Conservation (phyloP, 75 land plant genomes). For the Picea glauca region DNA sequence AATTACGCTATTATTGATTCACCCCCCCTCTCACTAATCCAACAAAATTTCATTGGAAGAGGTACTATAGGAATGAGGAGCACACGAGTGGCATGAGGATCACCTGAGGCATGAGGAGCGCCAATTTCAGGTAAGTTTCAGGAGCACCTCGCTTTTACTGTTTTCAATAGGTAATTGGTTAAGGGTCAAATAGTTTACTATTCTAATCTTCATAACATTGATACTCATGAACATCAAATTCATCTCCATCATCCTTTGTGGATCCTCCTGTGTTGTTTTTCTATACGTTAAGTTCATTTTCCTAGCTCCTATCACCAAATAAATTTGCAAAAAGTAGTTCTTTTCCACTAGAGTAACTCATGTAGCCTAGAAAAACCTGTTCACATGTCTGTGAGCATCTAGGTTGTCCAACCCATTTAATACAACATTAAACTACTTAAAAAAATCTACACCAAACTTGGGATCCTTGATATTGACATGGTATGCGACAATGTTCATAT, state of each 20-base stretch:
- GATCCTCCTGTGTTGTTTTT: constrained; percentile 39
- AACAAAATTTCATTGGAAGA: too few relatives aligned
- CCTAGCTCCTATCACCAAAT: constrained; percentile 92
- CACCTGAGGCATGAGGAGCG: too few relatives aligned
- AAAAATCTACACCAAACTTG: too few relatives aligned
- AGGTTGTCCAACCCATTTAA: constrained; percentile 47
- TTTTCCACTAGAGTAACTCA: constrained; percentile 77
- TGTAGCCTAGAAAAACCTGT: constrained; percentile 43
- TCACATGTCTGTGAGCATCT: constrained; percentile 48
- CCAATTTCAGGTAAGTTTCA: too few relatives aligned
- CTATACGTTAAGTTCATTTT: constrained; percentile 79
- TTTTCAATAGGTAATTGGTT: too few relatives aligned
- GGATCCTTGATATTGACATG: too few relatives aligned
- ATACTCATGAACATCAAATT: constrained; percentile 58
- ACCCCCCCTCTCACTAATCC: too few relatives aligned
- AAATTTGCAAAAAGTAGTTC: constrained; percentile 87
- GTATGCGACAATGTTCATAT: too few relatives aligned
- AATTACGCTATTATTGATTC: too few relatives aligned
- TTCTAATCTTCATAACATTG: constrained; percentile 69
- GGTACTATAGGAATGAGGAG: too few relatives aligned
- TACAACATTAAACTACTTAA: constrained; percentile 48
- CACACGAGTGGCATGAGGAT: too few relatives aligned
- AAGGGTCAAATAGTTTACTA: constrained; percentile 78
- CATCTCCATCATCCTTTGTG: constrained; percentile 44
- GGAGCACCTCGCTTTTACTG: too few relatives aligned